phyloP scores from a whole-genome alignment of 176 grass and related monocot species.

The Bothriochloa decipiens region DNA sequence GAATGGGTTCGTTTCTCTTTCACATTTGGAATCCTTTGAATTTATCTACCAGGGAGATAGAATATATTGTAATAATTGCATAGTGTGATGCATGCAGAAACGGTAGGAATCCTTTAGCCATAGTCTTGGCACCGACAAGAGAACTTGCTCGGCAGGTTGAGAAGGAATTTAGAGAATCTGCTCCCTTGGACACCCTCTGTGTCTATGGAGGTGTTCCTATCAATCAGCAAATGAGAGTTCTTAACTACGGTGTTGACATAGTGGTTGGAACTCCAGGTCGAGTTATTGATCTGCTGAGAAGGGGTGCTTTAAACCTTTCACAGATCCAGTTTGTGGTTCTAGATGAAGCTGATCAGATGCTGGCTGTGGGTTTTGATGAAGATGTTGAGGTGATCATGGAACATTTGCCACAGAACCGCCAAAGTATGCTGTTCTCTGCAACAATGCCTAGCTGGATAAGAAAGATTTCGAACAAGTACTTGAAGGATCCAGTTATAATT shows the following conservation, averaged over 20 bases:
- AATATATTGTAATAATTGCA: conserved; percentile 47
- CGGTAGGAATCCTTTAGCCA: conserved; percentile 82
- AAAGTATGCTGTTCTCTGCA: conserved; percentile 84
- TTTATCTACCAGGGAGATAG: conserved; percentile 11
- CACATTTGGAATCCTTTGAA: background rate
- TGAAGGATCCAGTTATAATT: no score
- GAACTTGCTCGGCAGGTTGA: conserved; percentile 96
- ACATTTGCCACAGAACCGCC: conserved; percentile 61
- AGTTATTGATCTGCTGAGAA: conserved; percentile 79
- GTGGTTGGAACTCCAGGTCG: conserved; percentile 90
- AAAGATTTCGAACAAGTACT: no score
- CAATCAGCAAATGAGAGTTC: conserved; percentile 82
- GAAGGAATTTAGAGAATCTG: conserved; percentile 95
- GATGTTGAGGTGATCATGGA: conserved; percentile 83
- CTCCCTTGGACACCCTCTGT: conserved; percentile 74
- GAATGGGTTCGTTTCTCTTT: conserved; percentile 77
- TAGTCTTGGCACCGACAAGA: conserved; percentile 89
- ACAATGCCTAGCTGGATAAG: conserved; percentile 59
- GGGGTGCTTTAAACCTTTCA: conserved; percentile 73
- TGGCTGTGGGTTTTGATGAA: conserved; percentile 83
- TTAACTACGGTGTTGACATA: conserved; percentile 37
- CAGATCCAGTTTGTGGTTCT: conserved; percentile 80
- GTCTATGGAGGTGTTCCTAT: conserved; percentile 95
- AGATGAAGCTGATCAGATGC: conserved; percentile 84
- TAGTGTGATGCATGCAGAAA: conserved; percentile 54